Evolutionary conservation across 305 asterid genomes (phyloP).

Genomic region (Rubia peregrina): DNA sequence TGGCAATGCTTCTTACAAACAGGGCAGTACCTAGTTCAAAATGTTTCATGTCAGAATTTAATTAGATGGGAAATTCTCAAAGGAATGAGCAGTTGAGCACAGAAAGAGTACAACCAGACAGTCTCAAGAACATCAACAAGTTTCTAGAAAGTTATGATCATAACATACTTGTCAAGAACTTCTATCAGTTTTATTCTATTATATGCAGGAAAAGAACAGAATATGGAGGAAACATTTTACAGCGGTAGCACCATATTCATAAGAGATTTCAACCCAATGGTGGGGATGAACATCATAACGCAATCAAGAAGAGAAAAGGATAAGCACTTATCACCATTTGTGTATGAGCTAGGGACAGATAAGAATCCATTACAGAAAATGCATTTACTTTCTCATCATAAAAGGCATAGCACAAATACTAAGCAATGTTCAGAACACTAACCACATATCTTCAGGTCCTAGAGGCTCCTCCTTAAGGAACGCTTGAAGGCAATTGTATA

Average conservation of each 20-base stretch:
- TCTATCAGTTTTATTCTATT: not conserved
- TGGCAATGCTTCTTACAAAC: conserved; percentile 84
- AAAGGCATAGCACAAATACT: conserved; percentile 13
- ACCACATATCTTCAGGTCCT: conserved; percentile 99
- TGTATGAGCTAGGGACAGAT: not conserved
- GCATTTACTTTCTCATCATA: not conserved
- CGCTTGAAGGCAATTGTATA: conserved; percentile 90
- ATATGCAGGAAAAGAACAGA: not conserved
- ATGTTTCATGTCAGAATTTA: conserved; percentile 23
- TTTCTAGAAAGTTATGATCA: not conserved
- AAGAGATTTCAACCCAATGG: not conserved
- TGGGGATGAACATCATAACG: not conserved
- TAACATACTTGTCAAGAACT: not conserved
- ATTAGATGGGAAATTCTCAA: conserved; percentile 10
- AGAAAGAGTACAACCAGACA: not conserved
- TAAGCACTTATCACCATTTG: not conserved
- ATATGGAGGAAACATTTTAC: not conserved
- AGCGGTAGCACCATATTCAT: not conserved
- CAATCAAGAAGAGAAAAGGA: not conserved
- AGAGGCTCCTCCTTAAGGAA: conserved; percentile 97
- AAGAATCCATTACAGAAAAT: not conserved
- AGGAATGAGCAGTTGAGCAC: not conserved
- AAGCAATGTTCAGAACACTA: conserved; percentile 30
- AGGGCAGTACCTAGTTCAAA: conserved; percentile 70
- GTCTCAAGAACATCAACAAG: not conserved